A percentile compares a stretch with the other conserved stretches of the same genome.
These are phyloP conservation scores for Termitomyces sp. DNA, from an alignment of 768 basidiomycete species.

Conservation along the genomic window DNA sequence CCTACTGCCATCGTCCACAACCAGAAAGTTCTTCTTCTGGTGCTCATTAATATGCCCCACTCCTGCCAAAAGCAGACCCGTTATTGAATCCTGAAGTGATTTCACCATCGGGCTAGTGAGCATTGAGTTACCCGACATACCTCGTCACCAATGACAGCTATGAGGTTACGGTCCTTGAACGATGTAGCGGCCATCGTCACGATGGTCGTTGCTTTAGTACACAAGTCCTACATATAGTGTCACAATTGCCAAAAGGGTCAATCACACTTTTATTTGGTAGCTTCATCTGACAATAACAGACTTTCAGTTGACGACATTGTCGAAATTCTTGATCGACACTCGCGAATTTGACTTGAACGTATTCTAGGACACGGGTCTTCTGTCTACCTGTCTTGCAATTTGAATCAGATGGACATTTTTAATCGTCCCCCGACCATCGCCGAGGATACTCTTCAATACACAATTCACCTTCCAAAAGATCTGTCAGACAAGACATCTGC, in stretches of 20 bases:
- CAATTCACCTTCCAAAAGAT: slow-evolving; percentile 55
- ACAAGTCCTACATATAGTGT: too few species aligned
- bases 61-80: slow-evolving; percentile 91
- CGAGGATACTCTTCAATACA: slow-evolving; percentile 81
- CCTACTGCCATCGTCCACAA: slow-evolving; percentile 93
- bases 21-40: slow-evolving; percentile 96
- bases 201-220: neutral
- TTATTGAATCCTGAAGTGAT: slow-evolving; percentile 82
- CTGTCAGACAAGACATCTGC: slow-evolving; percentile 55
- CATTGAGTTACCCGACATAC: slow-evolving; percentile 33
- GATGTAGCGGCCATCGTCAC: slow-evolving; percentile 28
- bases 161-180: slow-evolving; percentile 77
- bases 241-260: neutral
- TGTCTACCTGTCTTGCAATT: neutral
- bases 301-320: neutral
- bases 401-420: slow-evolving; percentile 55
- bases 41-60: slow-evolving; percentile 87
- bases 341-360: neutral
- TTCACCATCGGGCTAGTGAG: slow-evolving; percentile 6
- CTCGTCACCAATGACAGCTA: slow-evolving; percentile 98
- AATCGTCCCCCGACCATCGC: slow-evolving; percentile 72
- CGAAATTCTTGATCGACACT: too few species aligned
- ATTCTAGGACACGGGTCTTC: neutral
- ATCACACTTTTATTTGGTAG: slow-evolving; percentile 6
- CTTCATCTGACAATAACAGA: slow-evolving; percentile 3